Evolutionary conservation across 108 stramenopile species (phyloP).

Genomic region (Cylindrotheca closterium): DNA sequence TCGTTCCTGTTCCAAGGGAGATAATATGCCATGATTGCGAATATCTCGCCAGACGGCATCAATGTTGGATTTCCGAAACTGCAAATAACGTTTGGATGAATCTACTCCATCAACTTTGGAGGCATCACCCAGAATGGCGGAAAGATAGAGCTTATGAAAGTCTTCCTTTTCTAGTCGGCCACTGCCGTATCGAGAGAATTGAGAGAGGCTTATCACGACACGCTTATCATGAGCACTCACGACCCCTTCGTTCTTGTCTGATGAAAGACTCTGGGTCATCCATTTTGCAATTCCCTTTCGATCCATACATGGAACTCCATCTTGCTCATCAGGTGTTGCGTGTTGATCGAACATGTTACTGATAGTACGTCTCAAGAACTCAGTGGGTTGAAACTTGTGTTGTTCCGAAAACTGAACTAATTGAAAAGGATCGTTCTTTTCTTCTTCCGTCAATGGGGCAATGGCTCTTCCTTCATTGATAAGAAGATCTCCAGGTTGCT

Average conservation of each 20-base stretch:
- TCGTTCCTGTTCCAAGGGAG: conserved; percentile 63
- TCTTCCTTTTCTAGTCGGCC: conserved; percentile 55
- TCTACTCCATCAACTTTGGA: conserved; percentile 4
- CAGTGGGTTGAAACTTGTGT: conserved; percentile 25
- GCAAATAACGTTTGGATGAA: conserved; percentile 15
- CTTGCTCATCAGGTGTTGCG: conserved; percentile 18
- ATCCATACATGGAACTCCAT: conserved; percentile 30
- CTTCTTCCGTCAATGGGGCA: conserved; percentile 53
- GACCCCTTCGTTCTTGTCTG: conserved; percentile 9
- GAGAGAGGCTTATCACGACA: conserved; percentile 44
- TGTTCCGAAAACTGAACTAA: conserved; percentile 25
- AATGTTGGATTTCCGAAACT: conserved; percentile 24
- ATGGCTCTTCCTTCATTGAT: conserved; percentile 57
- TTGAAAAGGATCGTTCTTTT: conserved; percentile 46
- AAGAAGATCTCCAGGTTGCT: conserved; percentile 57
- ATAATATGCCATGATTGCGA: conserved; percentile 62
- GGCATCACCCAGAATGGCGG: conserved; percentile 30
- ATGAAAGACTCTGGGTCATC: conserved; percentile 60
- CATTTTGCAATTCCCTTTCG: conserved; percentile 44
- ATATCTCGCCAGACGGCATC: conserved; percentile 75
- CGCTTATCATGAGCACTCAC: conserved; percentile 64
- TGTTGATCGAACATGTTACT: conserved; percentile 58
- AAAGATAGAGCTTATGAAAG: conserved; percentile 59
- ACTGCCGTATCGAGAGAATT: conserved; percentile 53
- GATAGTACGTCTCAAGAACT: conserved; percentile 56